Evolutionary conservation across 179 eudicot genomes (phyloP).

Genomic region (Spinacia oleracea): DNA sequence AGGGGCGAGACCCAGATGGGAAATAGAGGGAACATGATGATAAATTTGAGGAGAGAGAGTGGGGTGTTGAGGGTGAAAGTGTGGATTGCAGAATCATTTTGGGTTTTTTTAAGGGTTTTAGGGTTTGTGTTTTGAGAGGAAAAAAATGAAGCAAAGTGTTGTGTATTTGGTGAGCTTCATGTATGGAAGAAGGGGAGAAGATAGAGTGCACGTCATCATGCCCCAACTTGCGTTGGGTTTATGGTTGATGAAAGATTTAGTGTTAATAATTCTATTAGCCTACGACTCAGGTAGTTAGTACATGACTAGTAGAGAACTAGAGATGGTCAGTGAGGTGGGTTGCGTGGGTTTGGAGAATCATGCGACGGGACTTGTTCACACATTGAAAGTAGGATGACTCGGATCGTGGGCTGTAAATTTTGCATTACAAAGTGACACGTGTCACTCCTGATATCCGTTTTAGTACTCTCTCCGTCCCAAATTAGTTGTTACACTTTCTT

Average conservation of each 20-base stretch:
- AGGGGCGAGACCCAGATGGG: conserved; percentile 46
- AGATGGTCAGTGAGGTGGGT: no score
- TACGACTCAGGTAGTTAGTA: no score
- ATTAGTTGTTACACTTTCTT: no score
- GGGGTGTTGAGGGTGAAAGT: conserved; percentile 34
- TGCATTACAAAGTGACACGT: no score
- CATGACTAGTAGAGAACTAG: no score
- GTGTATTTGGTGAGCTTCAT: not conserved
- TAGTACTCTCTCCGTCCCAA: no score
- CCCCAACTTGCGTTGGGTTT: not conserved
- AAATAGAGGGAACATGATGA: conserved; percentile 18
- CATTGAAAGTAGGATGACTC: no score
- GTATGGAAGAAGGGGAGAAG: not conserved
- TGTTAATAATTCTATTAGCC: no score
- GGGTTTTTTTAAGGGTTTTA: conserved; percentile 20
- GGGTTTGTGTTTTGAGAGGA: conserved; percentile 8
- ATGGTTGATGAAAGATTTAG: not conserved
- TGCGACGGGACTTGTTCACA: no score
- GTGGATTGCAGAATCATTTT: conserved; percentile 64
- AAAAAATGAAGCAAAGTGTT: not conserved
- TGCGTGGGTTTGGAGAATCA: no score
- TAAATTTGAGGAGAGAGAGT: conserved; percentile 25
- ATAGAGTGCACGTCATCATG: conserved; percentile 16
- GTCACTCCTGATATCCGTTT: no score
- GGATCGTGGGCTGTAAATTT: no score